Evolutionary conservation across 805 yeast species (phyloP), one percentile per base, ranked within the genome.

Genomic region (Citeromyces nyonsensis): DNA sequence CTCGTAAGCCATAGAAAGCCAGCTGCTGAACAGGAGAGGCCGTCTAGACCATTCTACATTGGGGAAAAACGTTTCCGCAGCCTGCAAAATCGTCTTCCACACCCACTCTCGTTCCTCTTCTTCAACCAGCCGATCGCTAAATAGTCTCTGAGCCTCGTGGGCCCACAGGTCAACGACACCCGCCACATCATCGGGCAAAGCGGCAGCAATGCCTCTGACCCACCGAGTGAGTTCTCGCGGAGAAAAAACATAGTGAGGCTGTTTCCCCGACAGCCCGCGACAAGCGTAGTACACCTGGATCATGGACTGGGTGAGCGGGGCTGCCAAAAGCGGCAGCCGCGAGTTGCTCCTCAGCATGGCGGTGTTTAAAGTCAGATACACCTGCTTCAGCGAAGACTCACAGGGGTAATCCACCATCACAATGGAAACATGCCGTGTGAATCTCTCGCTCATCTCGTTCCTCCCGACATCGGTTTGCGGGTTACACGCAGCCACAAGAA

Each of bases 401-500:
- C 77, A 74, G 0, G 97, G 96, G 44, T 86, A 78, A 39, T 77
- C 94, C 4, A 86, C 79, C 68, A 72, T 67, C 0, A 88, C 40
- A 5, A 83, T 57, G 1, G 77, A 53, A 3, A 69, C 59, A 43
- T 76, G 86, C 5, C 93, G 60, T 30, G 80, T 50, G 41, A 86
- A 76, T 28, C 95, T 54, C 7, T 57, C 45, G 1, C 73, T 57
- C 14, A 88, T 45, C 3, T 47, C 48, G 8, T 64, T 56, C 38
- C 97, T 62, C 0, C 95, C 95, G 3, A 73, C 69, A 50, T 81
- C 93, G 1, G 74, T 62, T 0, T 95, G 76, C 1, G 95, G 91
- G 45, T 88, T 88, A 49, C 97, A 88, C 0, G 97, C 96, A 6
- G 93, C 96, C n/a, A 85, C 91, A 54, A 88, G 63, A 44, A 80